phyloP scores from a whole-genome alignment of 1,139 yeast species.

The Trichomonascaceae sp. region DNA sequence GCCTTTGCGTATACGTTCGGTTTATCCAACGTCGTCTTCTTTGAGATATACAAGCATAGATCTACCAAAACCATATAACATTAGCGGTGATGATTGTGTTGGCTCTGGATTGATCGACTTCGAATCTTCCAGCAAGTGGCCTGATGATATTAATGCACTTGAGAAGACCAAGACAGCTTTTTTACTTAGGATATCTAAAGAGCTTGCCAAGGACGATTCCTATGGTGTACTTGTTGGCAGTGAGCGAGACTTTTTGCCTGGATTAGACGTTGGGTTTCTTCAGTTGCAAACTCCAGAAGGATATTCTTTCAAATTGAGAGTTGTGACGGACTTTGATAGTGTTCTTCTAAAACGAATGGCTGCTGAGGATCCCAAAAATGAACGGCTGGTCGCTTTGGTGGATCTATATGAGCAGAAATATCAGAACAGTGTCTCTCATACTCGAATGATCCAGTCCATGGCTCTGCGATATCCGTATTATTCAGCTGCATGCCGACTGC shows the following conservation, averaged over 20 bases:
- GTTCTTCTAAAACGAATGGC: slow-evolving; percentile 50
- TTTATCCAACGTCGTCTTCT: slow-evolving; percentile 62
- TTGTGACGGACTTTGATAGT: slow-evolving; percentile 79
- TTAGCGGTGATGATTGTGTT: slow-evolving; percentile 63
- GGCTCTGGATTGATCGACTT: slow-evolving; percentile 78
- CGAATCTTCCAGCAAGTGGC: slow-evolving; percentile 92
- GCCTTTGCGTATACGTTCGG: slow-evolving; percentile 67
- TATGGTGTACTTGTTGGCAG: slow-evolving; percentile 60
- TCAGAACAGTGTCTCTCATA: slow-evolving; percentile 69
- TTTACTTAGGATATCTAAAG: slow-evolving; percentile 63
- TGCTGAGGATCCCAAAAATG: slow-evolving; percentile 32
- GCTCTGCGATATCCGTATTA: slow-evolving; percentile 69
- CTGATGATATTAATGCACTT: slow-evolving; percentile 77
- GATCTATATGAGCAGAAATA: slow-evolving; percentile 46
- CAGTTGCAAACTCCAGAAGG: slow-evolving; percentile 81
- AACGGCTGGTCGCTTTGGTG: slow-evolving; percentile 20
- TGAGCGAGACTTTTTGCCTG: slow-evolving; percentile 50
- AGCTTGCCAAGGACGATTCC: slow-evolving; percentile 39
- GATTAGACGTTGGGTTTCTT: slow-evolving; percentile 44
- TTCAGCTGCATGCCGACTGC: slow-evolving; percentile 73
- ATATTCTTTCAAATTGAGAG: slow-evolving; percentile 68
- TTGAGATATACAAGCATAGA: slow-evolving; percentile 68
- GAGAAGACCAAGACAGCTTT: slow-evolving; percentile 92
- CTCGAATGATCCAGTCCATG: slow-evolving; percentile 66
- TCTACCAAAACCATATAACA: slow-evolving; percentile 79